Evolutionary conservation across 306 rosid genomes (phyloP).

Genomic region (Quercus alba): DNA sequence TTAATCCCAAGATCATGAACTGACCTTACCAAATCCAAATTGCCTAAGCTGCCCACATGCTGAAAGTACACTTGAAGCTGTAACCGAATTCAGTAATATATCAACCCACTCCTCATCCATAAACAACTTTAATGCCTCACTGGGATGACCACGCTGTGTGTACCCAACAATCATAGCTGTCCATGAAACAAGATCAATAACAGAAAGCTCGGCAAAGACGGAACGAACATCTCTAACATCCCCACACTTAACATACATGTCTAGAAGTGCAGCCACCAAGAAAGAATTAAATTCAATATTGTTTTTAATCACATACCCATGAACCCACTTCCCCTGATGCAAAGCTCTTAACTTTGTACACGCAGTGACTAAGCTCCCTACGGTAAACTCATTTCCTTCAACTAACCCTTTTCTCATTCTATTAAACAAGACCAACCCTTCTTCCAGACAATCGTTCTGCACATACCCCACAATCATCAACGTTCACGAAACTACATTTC

Average conservation of each 20-base stretch:
- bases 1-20: constrained; percentile 54
- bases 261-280: constrained; percentile 47
- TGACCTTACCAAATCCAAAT: constrained; percentile 39
- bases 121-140: constrained; percentile 51
- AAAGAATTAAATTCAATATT: constrained; percentile 33
- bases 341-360: constrained; percentile 50
- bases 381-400: constrained; percentile 47
- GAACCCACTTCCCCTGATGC: constrained; percentile 75
- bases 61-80: constrained; percentile 64
- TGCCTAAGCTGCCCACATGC: constrained; percentile 55
- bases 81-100: constrained; percentile 52
- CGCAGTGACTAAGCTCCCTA: constrained; percentile 53
- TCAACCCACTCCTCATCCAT: constrained; percentile 30
- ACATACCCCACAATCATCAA: constrained; percentile 73
- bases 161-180: constrained; percentile 82
- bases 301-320: constrained; percentile 52
- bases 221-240: constrained; percentile 51
- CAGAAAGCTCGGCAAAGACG: constrained; percentile 43
- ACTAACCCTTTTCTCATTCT: constrained; percentile 59
- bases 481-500: constrained; percentile 64
- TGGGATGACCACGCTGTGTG: constrained; percentile 51
- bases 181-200: constrained; percentile 57
- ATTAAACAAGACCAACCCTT: constrained; percentile 53
- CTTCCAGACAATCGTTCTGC: constrained; percentile 52
- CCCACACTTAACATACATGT: constrained; percentile 71